A percentile compares a stretch with the other conserved stretches of the same genome.
These are phyloP conservation scores for Huntiella bhutanensis DNA, from an alignment of 2,329 filamentous ascomycete genomes.

Conservation along the genomic window DNA sequence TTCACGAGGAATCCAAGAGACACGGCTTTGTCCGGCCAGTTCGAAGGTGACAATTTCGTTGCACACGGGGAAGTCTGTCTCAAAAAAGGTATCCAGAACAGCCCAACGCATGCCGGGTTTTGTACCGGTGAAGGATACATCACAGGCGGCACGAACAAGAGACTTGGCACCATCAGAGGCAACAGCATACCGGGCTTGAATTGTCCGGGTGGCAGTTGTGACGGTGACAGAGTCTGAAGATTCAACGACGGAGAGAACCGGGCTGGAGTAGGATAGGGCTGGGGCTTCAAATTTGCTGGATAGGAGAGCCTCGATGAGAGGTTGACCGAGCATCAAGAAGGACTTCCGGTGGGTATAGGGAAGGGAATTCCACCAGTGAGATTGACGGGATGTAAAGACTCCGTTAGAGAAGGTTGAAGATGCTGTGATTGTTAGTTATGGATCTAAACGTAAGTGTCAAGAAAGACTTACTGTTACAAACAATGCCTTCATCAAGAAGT, in stretches of 20 bases:
- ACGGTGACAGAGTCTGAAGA: slow-evolving; percentile 14
- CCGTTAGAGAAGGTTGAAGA: slow-evolving; percentile 29
- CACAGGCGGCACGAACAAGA: slow-evolving; percentile 23
- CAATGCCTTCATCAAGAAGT: slow-evolving; percentile 24
- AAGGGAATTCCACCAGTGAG: slow-evolving; percentile 28
- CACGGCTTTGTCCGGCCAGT: slow-evolving; percentile 24
- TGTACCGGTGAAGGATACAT: slow-evolving; percentile 24
- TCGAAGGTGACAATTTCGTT: slow-evolving; percentile 30
- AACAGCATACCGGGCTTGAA: slow-evolving; percentile 25
- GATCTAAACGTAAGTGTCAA: not conserved
- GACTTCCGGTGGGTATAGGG: slow-evolving; percentile 27
- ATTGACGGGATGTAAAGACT: slow-evolving; percentile 28
- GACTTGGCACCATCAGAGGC: slow-evolving; percentile 35
- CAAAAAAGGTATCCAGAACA: slow-evolving; percentile 28
- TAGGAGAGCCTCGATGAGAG: slow-evolving; percentile 25
- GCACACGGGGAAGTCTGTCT: slow-evolving; percentile 28
- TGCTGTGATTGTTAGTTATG: slow-evolving; percentile 16
- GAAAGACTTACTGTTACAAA: slow-evolving; percentile 26
- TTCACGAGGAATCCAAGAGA: slow-evolving; percentile 30
- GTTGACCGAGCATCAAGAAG: slow-evolving; percentile 32
- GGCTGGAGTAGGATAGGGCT: slow-evolving; percentile 21
- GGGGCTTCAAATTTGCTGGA: slow-evolving; percentile 17
- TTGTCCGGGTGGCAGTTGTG: slow-evolving; percentile 17
- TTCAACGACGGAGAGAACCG: slow-evolving; percentile 18
- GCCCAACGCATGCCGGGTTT: slow-evolving; percentile 33